These are phyloP conservation scores for Betula pendula DNA, from an alignment of 306 rosid species.

Conservation along the genomic window DNA sequence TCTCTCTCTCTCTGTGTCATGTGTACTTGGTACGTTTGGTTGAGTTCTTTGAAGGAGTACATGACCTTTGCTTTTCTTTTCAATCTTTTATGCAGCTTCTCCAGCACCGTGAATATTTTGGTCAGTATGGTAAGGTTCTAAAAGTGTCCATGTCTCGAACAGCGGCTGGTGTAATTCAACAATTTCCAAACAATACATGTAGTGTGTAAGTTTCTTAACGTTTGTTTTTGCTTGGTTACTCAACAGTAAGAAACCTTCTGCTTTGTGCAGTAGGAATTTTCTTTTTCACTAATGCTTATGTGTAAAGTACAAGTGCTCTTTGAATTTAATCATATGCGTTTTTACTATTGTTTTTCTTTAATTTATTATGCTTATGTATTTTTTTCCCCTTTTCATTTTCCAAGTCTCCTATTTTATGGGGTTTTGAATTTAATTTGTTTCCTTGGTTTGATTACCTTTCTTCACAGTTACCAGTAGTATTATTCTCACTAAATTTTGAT, in stretches of 20 bases:
- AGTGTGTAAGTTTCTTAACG: slow-evolving; percentile 80
- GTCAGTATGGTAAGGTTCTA: slow-evolving; percentile 97
- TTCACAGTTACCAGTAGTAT: neutral
- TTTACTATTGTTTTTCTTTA: neutral
- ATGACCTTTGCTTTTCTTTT: neutral
- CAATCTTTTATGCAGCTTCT: slow-evolving; percentile 63
- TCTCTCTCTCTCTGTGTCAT: neutral
- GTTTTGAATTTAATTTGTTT: neutral
- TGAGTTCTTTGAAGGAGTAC: neutral
- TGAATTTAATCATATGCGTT: neutral
- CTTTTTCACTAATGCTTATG: neutral
- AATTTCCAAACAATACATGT: slow-evolving; percentile 93
- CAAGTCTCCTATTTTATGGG: neutral
- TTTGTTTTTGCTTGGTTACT: neutral
- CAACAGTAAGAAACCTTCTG: neutral
- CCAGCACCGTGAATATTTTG: slow-evolving; percentile 84
- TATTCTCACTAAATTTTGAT: neutral
- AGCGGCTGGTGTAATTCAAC: slow-evolving; percentile 92
- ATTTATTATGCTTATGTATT: neutral
- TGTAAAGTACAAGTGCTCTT: neutral
- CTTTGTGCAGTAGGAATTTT: neutral
- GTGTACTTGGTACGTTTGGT: neutral
- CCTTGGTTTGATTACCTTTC: neutral
- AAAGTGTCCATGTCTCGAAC: slow-evolving; percentile 99
- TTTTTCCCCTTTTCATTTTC: neutral